Base-by-base conservation (phyloP, 192 early-diverging fungal genomes). In the Backusella sp. region DNA sequence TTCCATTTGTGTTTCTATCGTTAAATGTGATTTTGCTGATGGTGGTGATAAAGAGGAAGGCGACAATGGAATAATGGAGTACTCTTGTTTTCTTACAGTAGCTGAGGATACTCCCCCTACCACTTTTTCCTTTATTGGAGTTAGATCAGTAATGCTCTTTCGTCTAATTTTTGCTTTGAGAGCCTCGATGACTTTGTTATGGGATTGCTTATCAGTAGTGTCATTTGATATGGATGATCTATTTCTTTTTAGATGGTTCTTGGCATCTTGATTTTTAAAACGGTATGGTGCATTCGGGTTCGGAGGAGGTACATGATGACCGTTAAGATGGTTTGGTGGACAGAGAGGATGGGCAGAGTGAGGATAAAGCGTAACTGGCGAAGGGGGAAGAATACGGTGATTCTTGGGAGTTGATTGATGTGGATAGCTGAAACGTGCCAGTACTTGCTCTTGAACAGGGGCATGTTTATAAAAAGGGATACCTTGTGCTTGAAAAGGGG, bases 131-230 rank as follows among this genome's bases (percentile, higher is more conserved):
- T 66, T 67, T 34, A 39, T 46, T 46, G 28, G 14, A 12, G 0
- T 14, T 62, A 9, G 4, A 12, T 14, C 44, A 14, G 5, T 52
- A n/a, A 4, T 37, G 19, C 30, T 74, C 14, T 49, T 66, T 32
- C 73, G 52, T 44, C 73, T 72, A 8, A 78, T 78, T 19, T 78
- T 78, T 23, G 77, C 77, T 23, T 78, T 78, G 8, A 78, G 59
- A 12, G 77, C 77, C 21, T 78, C 77, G 67, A 78, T 73, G 11
- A 78, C 77, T 73, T 69, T 67, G 59, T 78, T 68, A 39, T 73
- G 77, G 15, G 72, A 78, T 52, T 66, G 44, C 14, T 56, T 73
- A 39, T 78, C 77, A 35, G 49, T 35, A n/a, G 71, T 37, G 23
- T 34, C 21, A 42, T 41, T 68, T 35, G 72, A 66, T 4, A 74